phyloP scores from a whole-genome alignment of 2,329 filamentous ascomycete genomes.

The Scopulariopsis brevicaulis region DNA sequence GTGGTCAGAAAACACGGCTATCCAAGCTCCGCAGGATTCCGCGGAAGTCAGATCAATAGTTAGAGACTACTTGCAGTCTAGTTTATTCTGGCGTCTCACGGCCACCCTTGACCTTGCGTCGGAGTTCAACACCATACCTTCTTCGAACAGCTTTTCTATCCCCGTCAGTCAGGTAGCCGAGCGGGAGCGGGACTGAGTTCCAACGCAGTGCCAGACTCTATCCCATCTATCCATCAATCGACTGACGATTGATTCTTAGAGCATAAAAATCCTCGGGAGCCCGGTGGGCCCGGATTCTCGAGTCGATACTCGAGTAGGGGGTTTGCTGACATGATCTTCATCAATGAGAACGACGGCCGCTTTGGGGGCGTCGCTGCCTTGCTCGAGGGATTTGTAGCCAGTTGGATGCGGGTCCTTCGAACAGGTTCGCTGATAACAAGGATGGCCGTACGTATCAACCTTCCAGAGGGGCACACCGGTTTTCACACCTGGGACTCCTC shows the following conservation, averaged over 20 bases:
- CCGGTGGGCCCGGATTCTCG: not conserved
- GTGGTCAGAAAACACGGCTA: not conserved
- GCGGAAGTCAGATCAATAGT: not conserved
- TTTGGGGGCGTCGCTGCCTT: not conserved
- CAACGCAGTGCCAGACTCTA: not conserved
- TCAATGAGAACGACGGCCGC: not conserved
- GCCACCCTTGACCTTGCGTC: not conserved
- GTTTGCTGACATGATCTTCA: not conserved
- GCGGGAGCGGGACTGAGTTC: not conserved
- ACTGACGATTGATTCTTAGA: not conserved
- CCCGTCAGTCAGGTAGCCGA: not conserved
- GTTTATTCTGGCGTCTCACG: not conserved
- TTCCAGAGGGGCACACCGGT: not conserved
- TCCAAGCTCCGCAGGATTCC: not conserved
- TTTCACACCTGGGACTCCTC: not conserved
- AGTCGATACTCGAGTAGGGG: not conserved
- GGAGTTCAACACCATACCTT: not conserved
- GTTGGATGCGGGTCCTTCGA: not conserved
- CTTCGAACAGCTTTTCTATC: not conserved
- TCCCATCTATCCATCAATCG: not conserved
- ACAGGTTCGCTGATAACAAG: not conserved
- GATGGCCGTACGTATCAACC: not conserved
- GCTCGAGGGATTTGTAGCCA: not conserved
- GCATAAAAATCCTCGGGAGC: not conserved
- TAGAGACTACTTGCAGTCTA: not conserved